These are phyloP conservation scores for Nakazawaea siamensis DNA, from an alignment of 805 yeast species.

Conservation along the genomic window DNA sequence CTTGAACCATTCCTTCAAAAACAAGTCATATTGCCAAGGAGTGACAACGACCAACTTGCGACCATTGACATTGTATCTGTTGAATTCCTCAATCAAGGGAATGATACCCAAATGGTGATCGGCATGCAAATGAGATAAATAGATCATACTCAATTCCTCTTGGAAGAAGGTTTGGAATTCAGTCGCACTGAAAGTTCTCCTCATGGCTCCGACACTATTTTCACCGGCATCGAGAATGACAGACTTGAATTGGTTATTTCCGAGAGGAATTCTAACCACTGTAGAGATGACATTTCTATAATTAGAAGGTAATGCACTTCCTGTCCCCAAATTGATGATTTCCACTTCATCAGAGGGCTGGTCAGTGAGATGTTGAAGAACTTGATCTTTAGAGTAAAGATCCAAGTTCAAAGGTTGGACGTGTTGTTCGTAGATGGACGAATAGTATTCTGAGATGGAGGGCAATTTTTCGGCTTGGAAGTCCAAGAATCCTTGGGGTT, in stretches of 20 bases:
- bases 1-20: slow-evolving; percentile 60
- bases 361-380: slow-evolving; percentile 21
- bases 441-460: slow-evolving; percentile 15
- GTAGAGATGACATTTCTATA: slow-evolving; percentile 82
- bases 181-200: slow-evolving; percentile 48
- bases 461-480: not conserved
- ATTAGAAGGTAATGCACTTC: slow-evolving; percentile 82
- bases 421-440: slow-evolving; percentile 26
- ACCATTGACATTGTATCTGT: slow-evolving; percentile 25
- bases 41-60: slow-evolving; percentile 48
- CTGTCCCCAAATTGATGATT: slow-evolving; percentile 80
- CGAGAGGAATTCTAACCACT: slow-evolving; percentile 57
- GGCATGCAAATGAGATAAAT: slow-evolving; percentile 88
- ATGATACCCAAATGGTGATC: slow-evolving; percentile 91
- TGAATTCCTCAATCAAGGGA: slow-evolving; percentile 66
- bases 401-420: slow-evolving; percentile 20
- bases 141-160: slow-evolving; percentile 53
- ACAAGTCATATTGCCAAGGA: slow-evolving; percentile 68
- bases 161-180: slow-evolving; percentile 35
- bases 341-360: slow-evolving; percentile 49
- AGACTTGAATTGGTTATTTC: slow-evolving; percentile 22
- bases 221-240: slow-evolving; percentile 92
- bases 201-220: slow-evolving; percentile 69
- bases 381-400: slow-evolving; percentile 23
- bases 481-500: slow-evolving; percentile 12